These are phyloP conservation scores for Aspergillus leporis DNA, from an alignment of 495 filamentous ascomycete species.

Conservation along the genomic window DNA sequence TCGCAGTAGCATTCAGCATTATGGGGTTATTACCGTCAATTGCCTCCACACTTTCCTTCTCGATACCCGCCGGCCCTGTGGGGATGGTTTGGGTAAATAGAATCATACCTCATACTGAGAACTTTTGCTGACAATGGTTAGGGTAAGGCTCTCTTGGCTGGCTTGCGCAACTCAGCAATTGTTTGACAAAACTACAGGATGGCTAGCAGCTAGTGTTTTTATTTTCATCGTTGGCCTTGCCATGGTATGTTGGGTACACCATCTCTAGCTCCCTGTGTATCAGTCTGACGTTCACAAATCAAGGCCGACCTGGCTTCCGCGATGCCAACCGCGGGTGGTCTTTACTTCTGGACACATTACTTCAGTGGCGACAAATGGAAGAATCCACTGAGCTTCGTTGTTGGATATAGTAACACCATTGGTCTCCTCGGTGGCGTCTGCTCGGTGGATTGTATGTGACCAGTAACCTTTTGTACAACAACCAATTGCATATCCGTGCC, in stretches of 20 bases:
- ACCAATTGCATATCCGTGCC: neutral
- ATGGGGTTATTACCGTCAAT: constrained; percentile 72
- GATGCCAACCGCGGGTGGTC: constrained; percentile 69
- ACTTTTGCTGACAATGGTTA: constrained; percentile 19
- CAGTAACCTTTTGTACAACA: neutral
- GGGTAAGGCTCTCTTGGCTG: constrained; percentile 22
- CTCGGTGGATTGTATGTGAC: constrained; percentile 54
- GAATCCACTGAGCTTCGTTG: constrained; percentile 65
- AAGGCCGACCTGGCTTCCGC: constrained; percentile 65
- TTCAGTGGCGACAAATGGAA: constrained; percentile 59
- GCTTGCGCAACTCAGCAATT: neutral
- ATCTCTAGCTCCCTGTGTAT: neutral
- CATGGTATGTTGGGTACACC: constrained; percentile 46
- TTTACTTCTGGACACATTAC: constrained; percentile 73
- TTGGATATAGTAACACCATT: constrained; percentile 70
- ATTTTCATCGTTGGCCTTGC: constrained; percentile 67
- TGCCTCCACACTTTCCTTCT: constrained; percentile 63
- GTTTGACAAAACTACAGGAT: constrained; percentile 38
- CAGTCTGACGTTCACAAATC: too few species aligned
- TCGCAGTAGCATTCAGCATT: constrained; percentile 71
- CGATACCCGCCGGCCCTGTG: constrained; percentile 64
- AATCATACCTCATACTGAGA: neutral
- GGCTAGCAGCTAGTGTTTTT: constrained; percentile 60
- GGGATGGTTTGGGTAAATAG: constrained; percentile 65
- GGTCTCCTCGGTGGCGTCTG: constrained; percentile 64